Conservation (phyloP, 2,329 filamentous ascomycete genomes). For the Blumeria hordei region DNA sequence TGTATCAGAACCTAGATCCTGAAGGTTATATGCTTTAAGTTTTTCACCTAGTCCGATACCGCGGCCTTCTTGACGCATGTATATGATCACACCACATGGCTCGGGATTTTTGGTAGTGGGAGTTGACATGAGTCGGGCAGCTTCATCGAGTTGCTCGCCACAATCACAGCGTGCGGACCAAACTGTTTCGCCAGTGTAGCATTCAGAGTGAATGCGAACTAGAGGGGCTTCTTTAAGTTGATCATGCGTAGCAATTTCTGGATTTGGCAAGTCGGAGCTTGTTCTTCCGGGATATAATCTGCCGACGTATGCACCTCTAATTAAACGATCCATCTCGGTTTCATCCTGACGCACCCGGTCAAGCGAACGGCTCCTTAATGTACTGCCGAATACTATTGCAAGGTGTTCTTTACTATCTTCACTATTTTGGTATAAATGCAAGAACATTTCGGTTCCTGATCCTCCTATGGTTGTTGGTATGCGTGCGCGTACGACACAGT, state of each 20-base stretch:
- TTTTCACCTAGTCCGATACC: conserved; percentile 91
- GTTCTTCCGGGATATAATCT: conserved; percentile 67
- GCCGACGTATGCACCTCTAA: conserved; percentile 77
- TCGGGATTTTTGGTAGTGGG: conserved; percentile 20
- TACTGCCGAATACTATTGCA: conserved; percentile 82
- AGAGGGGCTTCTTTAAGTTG: conserved; percentile 30
- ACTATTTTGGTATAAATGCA: conserved; percentile 84
- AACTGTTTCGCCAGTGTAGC: conserved; percentile 94
- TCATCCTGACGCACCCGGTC: conserved; percentile 51
- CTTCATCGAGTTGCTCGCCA: conserved; percentile 91
- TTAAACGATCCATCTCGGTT: conserved; percentile 78
- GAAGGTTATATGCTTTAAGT: conserved; percentile 91
- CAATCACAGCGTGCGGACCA: conserved; percentile 97
- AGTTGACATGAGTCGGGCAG: conserved; percentile 56
- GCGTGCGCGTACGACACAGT: conserved; percentile 78
- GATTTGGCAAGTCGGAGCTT: conserved; percentile 12
- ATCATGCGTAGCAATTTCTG: not conserved
- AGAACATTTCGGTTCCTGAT: conserved; percentile 80
- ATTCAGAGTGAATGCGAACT: conserved; percentile 91
- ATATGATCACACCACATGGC: conserved; percentile 58
- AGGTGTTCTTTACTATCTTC: conserved; percentile 89
- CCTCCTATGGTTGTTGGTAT: conserved; percentile 51
- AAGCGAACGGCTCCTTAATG: conserved; percentile 51
- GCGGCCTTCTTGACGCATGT: conserved; percentile 82
- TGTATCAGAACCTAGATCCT: conserved; percentile 91